phyloP scores from a whole-genome alignment of 169 alveolate species.

The Babesia sp. region DNA sequence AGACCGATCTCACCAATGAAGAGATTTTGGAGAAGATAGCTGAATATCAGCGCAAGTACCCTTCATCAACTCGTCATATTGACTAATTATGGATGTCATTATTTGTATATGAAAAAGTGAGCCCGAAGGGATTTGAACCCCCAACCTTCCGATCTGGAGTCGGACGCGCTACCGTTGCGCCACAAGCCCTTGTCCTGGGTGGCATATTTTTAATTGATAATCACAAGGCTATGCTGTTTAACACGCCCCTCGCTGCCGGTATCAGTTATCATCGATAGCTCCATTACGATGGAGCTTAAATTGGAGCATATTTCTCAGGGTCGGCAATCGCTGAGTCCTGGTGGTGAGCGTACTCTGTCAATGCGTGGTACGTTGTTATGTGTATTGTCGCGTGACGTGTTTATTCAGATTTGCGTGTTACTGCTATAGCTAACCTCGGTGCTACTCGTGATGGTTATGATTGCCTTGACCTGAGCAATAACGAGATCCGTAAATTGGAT shows the following conservation, averaged over 20 bases:
- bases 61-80: background rate
- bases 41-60: background rate
- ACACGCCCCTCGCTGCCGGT: background rate
- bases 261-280: background rate
- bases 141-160: slow-evolving; percentile 94
- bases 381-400: background rate
- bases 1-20: slow-evolving; percentile 48
- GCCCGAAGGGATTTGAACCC: slow-evolving; percentile 93
- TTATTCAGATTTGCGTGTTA: slow-evolving; percentile 78
- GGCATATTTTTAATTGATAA: background rate
- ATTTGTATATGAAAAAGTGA: slow-evolving; percentile 51
- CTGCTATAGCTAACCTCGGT: slow-evolving; percentile 85
- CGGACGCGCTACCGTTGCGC: slow-evolving; percentile 95
- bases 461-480: slow-evolving; percentile 87
- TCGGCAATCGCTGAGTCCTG: slow-evolving; percentile 54
- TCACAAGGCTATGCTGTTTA: background rate
- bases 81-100: background rate
- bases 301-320: slow-evolving; percentile 48
- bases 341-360: slow-evolving; percentile 62
- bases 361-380: slow-evolving; percentile 63
- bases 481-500: slow-evolving; percentile 83
- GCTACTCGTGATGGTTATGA: slow-evolving; percentile 88
- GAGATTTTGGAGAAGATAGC: slow-evolving; percentile 49
- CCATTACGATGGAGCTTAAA: slow-evolving; percentile 43
- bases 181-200: slow-evolving; percentile 77